Evolutionary conservation across 352 stramenopile species (phyloP), one percentile per base, ranked within the genome.

Genomic region (Phytopythium mirpurense): DNA sequence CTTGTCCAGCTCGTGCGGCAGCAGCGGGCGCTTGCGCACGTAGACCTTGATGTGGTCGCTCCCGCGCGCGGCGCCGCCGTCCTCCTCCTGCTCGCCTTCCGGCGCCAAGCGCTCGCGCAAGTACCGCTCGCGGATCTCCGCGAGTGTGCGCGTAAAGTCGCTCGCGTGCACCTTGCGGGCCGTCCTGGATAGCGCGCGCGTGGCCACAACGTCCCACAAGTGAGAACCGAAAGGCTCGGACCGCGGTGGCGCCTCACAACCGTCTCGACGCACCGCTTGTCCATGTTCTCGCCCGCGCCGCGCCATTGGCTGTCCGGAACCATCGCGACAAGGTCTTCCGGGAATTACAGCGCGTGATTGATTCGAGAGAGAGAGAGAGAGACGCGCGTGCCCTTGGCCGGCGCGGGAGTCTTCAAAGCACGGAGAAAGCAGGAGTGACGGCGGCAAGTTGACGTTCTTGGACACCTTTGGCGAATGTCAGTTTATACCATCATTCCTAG

Each of bases 1-100:
- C 60, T 90, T 86, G 45, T 70, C 69, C 32, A 83, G 45, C 63
- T 97, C 89, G 62, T 96, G 88, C 18, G 77, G 59, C 53, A 96
- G 79, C 54, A 97, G 68, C 27, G 89, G 89, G 40, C 88, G 83
- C 60, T 96, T 96, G 45, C 89, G 83, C 51, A 97, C 72, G 53
- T 78, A 91, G 50, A 97, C 83, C 51, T 85, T 67, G 56, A 87
- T 90, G 29, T 92, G 67, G 49, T 80, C 68, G 55, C 72, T 86
- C 26, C 65, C 58, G 18, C 48, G 57, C 19, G 35, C 27, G 11
- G 44, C 34, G 29, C 49, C 16, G 14, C 52, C 36, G 15, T 63
- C 55, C 14, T 50, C 26, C 11, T 53, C 36, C 10, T 60, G 26
- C 34, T 47, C 31, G 11, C 21, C n/a, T 3, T 3, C 40, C 19